Base-by-base conservation (phyloP, 257 asterid species). In the Solanum bukasovii region DNA sequence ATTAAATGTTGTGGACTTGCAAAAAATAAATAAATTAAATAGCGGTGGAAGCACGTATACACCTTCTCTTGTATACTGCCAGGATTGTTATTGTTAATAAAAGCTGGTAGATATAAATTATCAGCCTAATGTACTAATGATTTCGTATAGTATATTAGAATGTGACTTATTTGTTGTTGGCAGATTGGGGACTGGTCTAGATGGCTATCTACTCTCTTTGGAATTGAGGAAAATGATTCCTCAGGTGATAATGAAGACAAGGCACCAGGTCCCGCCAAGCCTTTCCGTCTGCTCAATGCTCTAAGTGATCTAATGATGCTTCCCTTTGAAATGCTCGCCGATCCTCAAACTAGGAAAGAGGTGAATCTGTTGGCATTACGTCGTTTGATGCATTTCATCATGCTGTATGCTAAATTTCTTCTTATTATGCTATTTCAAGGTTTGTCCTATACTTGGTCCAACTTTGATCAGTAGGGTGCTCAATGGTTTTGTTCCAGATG, bases 281-380 rank as follows among this genome's bases (percentile, higher is more conserved):
- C 98, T 40, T 96, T 96, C 79, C 91, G 91, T 75, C 95, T 94
- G 85, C 96, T 96, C 83, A 95, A 94, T 70, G 95, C 97, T 29
- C 84, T 96, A 73, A 94, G 99, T 89, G 96, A 95, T 88, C 93
- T 96, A 52, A 95, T 96, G 99, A 96, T 95, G 99, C 96, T 96
- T 67, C 99, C 99, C 3, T 91, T 92, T 67, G 96, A 92, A 92
- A 93, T 94, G 96, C 95, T 96, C 35, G 94, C 93, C 12, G 96
- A 96, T 90, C 87, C 92, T 84, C 68, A 94, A 88, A 91, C 95
- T 84, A 92, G 99, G 93, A 94, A 93, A 92, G 97, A 94, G 93
- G 99, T 94, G 88, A 92, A 92, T 74, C 16, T 67, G 46, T 44
- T 37, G 70, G 79, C 44, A 72, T 27, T 83, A 34, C 25, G 8